These are phyloP conservation scores for Aurantiochytrium sp. DNA, from an alignment of 108 stramenopile genomes.

Conservation along the genomic window DNA sequence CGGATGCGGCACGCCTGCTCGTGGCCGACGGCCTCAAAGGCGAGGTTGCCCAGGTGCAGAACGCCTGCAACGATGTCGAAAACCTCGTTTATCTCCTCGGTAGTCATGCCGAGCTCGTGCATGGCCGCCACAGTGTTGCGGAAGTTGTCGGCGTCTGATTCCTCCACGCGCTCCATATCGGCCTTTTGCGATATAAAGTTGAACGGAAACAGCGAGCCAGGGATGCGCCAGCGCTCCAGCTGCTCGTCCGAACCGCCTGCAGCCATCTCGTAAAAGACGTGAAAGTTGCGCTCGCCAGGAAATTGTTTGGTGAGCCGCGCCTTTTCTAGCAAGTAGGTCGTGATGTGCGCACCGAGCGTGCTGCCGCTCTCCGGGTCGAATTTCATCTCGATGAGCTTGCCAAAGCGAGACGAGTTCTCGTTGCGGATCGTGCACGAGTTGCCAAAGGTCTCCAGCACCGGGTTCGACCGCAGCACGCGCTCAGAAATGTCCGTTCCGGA, in stretches of 20 bases:
- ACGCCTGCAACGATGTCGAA: conserved; percentile 33
- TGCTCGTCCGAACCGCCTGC: conserved; percentile 35
- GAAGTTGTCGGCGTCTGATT: not conserved
- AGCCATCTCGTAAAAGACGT: conserved; percentile 60
- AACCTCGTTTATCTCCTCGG: not conserved
- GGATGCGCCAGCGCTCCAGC: conserved; percentile 53
- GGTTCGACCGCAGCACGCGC: conserved; percentile 23
- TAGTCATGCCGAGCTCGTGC: conserved; percentile 6
- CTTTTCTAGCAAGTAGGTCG: conserved; percentile 64
- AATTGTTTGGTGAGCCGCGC: conserved; percentile 49
- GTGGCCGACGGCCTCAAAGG: not conserved
- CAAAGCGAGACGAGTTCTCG: conserved; percentile 40
- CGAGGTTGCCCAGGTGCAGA: conserved; percentile 42
- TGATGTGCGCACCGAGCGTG: conserved; percentile 36
- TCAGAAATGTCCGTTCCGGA: not conserved
- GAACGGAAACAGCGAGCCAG: conserved; percentile 38
- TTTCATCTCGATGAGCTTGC: conserved; percentile 36
- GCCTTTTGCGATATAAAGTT: not conserved
- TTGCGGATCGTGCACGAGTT: conserved; percentile 36
- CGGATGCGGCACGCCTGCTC: not conserved
- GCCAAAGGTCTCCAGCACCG: conserved; percentile 42
- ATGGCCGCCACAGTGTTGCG: conserved; percentile 29
- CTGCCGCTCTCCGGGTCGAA: conserved; percentile 22
- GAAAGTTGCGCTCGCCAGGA: conserved; percentile 59
- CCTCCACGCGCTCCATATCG: not conserved